Evolutionary conservation across 257 asterid genomes (phyloP).

Genomic region (Capsicum rhomboideum): DNA sequence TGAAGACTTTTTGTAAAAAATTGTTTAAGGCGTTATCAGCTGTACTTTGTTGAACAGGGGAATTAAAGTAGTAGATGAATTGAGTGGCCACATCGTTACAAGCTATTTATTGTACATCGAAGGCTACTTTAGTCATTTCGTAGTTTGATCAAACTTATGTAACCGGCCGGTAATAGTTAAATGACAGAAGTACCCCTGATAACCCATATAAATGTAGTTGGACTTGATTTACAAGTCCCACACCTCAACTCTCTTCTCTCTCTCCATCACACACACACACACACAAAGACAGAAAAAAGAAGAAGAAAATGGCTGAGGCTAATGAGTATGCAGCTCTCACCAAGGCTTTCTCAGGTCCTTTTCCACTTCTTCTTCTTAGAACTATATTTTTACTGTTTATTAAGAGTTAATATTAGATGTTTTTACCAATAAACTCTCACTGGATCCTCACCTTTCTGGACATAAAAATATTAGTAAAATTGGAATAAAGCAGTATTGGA

Average conservation of each 20-base stretch:
- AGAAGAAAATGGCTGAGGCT: conserved; percentile 38
- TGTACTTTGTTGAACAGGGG: neutral
- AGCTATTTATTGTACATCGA: neutral
- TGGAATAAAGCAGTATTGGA: too few relatives aligned
- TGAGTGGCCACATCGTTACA: neutral
- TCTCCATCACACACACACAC: neutral
- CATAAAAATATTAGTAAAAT: too few relatives aligned
- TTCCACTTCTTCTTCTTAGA: neutral
- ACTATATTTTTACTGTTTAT: neutral
- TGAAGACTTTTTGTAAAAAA: too few relatives aligned
- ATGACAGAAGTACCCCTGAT: neutral
- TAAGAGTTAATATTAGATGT: neutral
- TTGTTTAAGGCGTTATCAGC: neutral
- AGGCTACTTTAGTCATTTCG: neutral
- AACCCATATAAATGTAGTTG: neutral
- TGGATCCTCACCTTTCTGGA: neutral
- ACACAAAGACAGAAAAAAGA: neutral
- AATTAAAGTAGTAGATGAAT: neutral
- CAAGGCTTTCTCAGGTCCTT: conserved; percentile 62
- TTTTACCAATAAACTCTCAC: neutral
- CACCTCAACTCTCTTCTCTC: neutral
- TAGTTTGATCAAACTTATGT: neutral
- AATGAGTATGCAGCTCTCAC: conserved; percentile 49
- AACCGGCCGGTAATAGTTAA: neutral
- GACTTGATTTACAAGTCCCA: neutral